Conservation (phyloP, 75 land plant genomes). For the Gnetum montanum region DNA sequence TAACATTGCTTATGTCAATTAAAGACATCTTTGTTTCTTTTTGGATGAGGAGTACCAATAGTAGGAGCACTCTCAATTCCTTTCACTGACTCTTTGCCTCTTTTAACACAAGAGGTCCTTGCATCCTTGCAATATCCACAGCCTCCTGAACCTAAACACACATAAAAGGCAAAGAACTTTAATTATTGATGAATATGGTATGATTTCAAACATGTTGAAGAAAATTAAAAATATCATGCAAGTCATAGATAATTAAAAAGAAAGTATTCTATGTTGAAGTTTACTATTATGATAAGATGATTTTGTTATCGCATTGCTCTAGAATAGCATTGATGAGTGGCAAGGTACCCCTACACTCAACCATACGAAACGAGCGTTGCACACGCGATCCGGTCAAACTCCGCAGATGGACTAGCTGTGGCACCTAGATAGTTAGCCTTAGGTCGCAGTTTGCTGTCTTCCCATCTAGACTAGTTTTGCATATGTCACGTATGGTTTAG, state of each 20-base stretch:
- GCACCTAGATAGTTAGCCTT: too few species aligned
- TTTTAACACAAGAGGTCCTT: slow-evolving; percentile 2
- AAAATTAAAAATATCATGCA: not conserved
- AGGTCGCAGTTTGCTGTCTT: too few species aligned
- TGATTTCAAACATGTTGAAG: not conserved
- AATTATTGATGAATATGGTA: too few species aligned
- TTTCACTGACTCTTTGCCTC: slow-evolving; percentile 1
- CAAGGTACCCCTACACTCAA: too few species aligned
- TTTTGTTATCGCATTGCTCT: too few species aligned
- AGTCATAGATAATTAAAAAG: not conserved
- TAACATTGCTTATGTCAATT: not conserved
- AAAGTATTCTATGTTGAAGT: not conserved
- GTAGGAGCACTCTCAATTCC: not conserved
- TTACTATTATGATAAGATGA: not conserved
- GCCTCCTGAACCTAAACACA: slow-evolving; percentile 66
- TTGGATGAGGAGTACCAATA: slow-evolving; percentile 1
- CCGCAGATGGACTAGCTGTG: too few species aligned
- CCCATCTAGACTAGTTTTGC: too few species aligned
- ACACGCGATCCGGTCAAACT: too few species aligned
- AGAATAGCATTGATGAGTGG: too few species aligned
- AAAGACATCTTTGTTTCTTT: slow-evolving; percentile 6
- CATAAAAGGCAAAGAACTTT: not conserved
- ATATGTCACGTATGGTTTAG: too few species aligned
- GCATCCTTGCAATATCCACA: slow-evolving; percentile 47
- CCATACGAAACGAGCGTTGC: too few species aligned